Evolutionary conservation across 371 early-diverging fungal species (phyloP).

Genomic region (Catenaria anguillulae): DNA sequence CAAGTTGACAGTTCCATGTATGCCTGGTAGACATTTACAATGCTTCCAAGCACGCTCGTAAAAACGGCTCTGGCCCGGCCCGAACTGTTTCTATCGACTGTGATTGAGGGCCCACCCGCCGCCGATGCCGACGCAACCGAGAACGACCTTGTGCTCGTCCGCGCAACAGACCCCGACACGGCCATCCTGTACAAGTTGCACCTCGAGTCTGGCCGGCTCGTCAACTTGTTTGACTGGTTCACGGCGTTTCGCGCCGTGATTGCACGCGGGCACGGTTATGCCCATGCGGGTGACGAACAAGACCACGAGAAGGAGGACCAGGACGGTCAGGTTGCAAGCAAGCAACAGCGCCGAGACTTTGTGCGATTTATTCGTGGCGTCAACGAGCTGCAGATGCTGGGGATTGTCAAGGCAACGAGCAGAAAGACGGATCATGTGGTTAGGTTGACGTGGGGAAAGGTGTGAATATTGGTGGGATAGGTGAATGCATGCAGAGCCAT

Average conservation of each 20-base stretch:
- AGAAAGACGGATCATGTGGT: slow-evolving; percentile 84
- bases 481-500: too few relatives aligned
- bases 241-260: slow-evolving; percentile 57
- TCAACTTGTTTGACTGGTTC: slow-evolving; percentile 86
- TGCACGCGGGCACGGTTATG: slow-evolving; percentile 18
- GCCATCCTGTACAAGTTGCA: slow-evolving; percentile 73
- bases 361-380: slow-evolving; percentile 74
- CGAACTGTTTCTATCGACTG: slow-evolving; percentile 61
- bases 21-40: slow-evolving; percentile 13
- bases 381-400: slow-evolving; percentile 70
- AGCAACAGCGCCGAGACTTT: too few relatives aligned
- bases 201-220: slow-evolving; percentile 76
- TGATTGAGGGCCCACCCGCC: too few relatives aligned
- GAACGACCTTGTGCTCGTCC: too few relatives aligned
- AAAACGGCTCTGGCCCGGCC: slow-evolving; percentile 69
- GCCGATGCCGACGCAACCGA: too few relatives aligned
- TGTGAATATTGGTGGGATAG: too few relatives aligned
- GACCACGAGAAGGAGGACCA: too few relatives aligned
- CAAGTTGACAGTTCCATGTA: neutral
- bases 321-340: neutral
- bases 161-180: slow-evolving; percentile 61
- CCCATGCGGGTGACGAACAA: too few relatives aligned
- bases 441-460: slow-evolving; percentile 67
- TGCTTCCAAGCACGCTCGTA: slow-evolving; percentile 61
- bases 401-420: slow-evolving; percentile 72